Conservation (phyloP, 164 flowering plant species). For the Annona squamosa region DNA sequence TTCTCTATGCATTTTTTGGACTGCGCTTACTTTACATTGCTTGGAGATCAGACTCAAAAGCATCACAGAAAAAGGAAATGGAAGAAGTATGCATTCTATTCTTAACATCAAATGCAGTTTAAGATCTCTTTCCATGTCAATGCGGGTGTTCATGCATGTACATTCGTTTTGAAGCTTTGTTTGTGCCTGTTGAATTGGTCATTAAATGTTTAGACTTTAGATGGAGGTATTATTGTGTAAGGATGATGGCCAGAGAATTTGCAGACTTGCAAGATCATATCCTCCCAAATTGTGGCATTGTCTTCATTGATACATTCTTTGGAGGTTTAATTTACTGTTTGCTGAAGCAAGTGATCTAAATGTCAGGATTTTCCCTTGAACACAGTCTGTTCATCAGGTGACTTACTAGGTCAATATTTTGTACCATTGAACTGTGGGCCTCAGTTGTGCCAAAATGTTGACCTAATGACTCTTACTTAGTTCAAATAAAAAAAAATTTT, state of each 20-base stretch:
- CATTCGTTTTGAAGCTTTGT: background rate
- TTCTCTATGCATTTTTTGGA: slow-evolving; percentile 92
- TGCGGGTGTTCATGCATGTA: background rate
- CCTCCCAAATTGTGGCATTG: background rate
- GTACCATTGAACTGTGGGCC: background rate
- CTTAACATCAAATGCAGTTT: background rate
- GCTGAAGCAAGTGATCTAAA: background rate
- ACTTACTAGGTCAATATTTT: background rate
- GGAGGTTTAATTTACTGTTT: background rate
- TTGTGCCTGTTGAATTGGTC: background rate
- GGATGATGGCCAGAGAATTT: background rate
- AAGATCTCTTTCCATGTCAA: background rate
- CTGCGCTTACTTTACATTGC: slow-evolving; percentile 92
- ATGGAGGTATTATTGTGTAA: background rate
- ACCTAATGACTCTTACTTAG: too few species aligned
- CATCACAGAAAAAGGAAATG: slow-evolving; percentile 90
- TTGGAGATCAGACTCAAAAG: slow-evolving; percentile 93
- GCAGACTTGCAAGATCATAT: background rate
- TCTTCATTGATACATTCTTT: background rate
- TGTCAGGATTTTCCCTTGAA: background rate
- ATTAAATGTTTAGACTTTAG: background rate
- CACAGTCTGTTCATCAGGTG: background rate
- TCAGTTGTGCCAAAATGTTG: background rate
- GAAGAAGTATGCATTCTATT: slow-evolving; percentile 67
- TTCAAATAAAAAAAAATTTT: too few species aligned